Base-by-base conservation (phyloP, 371 early-diverging fungal species). In the Mucor saturninus region DNA sequence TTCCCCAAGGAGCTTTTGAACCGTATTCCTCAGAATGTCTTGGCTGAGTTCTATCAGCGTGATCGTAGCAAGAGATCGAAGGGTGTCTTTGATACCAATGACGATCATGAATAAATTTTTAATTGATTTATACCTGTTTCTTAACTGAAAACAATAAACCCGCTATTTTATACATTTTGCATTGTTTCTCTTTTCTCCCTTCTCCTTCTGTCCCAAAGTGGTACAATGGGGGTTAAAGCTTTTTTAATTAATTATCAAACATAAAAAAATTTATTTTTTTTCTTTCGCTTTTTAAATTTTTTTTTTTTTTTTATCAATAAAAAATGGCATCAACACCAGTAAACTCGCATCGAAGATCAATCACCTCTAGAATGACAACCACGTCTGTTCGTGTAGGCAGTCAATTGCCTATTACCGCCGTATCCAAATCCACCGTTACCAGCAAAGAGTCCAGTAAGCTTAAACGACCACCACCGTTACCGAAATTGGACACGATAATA, bases 1-100 rank as follows among this genome's bases (percentile, higher is more conserved):
- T 99, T 99, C 95, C 99, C 99, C 74, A 97, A 98, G 89, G 99
- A 99, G 76, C 87, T 99, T 91, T 91, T 99, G 46, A 99, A 99
- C 86, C 95, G 99, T 81, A 99, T 99, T 74, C 99, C 99, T 58
- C 93, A 94, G 67, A 95, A 97, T 72, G 82, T 98, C 56, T 83
- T 99, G 54, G 89, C 93, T 64, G 97, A 99, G 77, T 99, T 86
- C 75, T 98, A 99, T 85, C 91, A 90, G 56, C 88, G 95, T 59
- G 90, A 91, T 29, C 89, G 90, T 72, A 88, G 84, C 69, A 82
- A 81, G 69, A 74, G 77, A 59, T 76, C 80, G 48, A 77, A 81
- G 68, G 79, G 79, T 55, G 81, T 74, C 21, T 77, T 77, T 61
- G 79, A 81, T 62, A 82, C 77, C 38, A 74, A 78, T 50, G 78